Base-by-base conservation (phyloP, 2,329 filamentous ascomycete genomes). In the Ophiostoma angusticollis region DNA sequence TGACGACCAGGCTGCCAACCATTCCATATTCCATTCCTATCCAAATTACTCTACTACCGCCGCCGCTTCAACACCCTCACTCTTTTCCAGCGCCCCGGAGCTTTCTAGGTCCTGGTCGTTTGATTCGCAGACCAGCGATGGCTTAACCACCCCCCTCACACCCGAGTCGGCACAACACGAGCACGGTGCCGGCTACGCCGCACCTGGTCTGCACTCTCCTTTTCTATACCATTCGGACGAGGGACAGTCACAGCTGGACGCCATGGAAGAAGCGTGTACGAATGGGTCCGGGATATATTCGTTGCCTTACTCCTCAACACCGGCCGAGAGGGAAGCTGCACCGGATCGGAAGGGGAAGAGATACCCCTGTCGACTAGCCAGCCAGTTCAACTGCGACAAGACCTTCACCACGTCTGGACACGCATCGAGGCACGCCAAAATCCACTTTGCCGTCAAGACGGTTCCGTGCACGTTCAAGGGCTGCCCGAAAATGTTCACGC, bases 361-460 rank as follows among this genome's bases (percentile, higher is more conserved):
- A 42, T 85, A 83, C 50, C 79, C 80, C 2, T 86, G 81, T 56
- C 78, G 80, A 18, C 80, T 79, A 53, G 73, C 77, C 24, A 79
- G 84, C 46, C 71, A 69, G 37, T 79, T 76, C 49, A 72, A 74
- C 29, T 89, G 83, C 62, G 73, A 72, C 51, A 84, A 85, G 63
- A 84, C 76, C 9, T 89, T 89, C 55, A 87, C 83, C 42, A 89
- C 83, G 3, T 87, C 83, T 0, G 83, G 83, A 31, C 83, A 89
- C 52, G 81, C 84, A n/a, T 84, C 83, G 31, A 77, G 83, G 29
- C 83, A 89, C 56, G 82, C 81, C 43, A 86, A 86, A 58, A 86
- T 85, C 52, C 83, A 89, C 63, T 84, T 80, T 1, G 80, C 80
- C 35, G 81, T 84, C 59, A 87, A 87, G 62, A 77, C 77, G 12